Evolutionary conservation across 768 basidiomycete genomes (phyloP), one percentile per base, ranked within the genome.

Genomic region (Tylopilus subfusipes): DNA sequence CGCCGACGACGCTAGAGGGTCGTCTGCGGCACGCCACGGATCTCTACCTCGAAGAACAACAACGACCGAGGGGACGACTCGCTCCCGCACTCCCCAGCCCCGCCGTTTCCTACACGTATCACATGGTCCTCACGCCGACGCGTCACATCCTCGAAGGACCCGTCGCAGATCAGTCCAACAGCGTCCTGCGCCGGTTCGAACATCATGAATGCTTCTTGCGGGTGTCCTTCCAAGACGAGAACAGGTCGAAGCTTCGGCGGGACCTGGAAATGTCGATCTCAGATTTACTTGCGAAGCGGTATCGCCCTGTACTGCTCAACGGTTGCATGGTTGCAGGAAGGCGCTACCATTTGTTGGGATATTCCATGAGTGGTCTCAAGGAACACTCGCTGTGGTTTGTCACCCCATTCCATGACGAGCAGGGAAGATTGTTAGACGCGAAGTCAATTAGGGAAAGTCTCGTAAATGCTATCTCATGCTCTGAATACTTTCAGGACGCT

Each of bases 281-380:
- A 9, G 58, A 67, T 0, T 48, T 77, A 31, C 59, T 79, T n/a
- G 1, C 22, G 4, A 39, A 50, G 14, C 73, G 77, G 22, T 77
- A 72, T 53, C 69, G 69, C 24, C 67, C 65, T 1, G 57, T 67
- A 14, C 55, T 80, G 22, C 58, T 70, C 27, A 39, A 59, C 0
- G 78, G 78, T 0, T 62, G 73, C 11, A 19, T 18, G 4, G 65
- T 82, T 12, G 81, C 74, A 3, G 80, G 80, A 9, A 70, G 80
- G 29, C 54, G 56, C 0, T 82, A 74, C 57, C 55, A 78, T 3
- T 74, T 82, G 61, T 61, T 82, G 24, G 81, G 77, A 5, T 82
- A 82, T 53, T 81, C 79, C 3, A 79, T 78, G 73, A 79, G 78
- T 47, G 80, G 80, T 4, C 65, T 82, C 50, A 74, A 73, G 55